These are phyloP conservation scores for Rhodotorula diobovata DNA, from an alignment of 768 basidiomycete genomes.

Conservation along the genomic window DNA sequence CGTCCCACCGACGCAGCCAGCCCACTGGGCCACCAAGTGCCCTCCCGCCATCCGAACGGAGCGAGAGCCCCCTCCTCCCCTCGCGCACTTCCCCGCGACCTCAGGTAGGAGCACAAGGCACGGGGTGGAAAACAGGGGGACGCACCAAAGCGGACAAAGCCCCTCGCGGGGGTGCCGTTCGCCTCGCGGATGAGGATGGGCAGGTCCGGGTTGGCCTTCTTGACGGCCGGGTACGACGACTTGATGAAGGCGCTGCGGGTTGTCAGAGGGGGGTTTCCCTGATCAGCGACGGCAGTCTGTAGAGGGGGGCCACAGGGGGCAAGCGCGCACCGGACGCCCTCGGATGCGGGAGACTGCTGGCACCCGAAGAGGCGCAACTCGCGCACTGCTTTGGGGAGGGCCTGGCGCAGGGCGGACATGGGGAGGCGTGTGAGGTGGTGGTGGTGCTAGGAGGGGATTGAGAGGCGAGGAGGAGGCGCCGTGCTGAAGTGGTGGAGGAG, in stretches of 20 bases:
- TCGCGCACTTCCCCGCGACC: no score
- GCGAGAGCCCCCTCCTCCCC: no score
- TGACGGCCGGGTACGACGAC: constrained; percentile 39
- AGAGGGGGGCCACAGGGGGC: not conserved
- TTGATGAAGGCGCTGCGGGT: constrained; percentile 42
- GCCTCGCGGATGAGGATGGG: constrained; percentile 44
- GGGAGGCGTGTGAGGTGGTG: not conserved
- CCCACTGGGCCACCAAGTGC: no score
- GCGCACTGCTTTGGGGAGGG: constrained; percentile 37
- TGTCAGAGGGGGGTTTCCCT: not conserved
- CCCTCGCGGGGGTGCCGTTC: constrained; percentile 42
- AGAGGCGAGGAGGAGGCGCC: not conserved
- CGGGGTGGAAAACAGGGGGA: no score
- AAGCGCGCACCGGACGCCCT: constrained; percentile 38
- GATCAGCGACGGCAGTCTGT: not conserved
- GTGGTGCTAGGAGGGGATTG: not conserved
- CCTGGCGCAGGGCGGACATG: constrained; percentile 40
- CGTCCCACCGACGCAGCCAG: no score
- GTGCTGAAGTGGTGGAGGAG: no score
- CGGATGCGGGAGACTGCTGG: constrained; percentile 37
- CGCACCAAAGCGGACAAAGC: constrained; percentile 43
- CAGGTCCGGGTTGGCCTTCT: constrained; percentile 42
- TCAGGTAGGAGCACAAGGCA: no score
- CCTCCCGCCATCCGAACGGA: no score
- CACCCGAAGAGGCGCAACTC: constrained; percentile 43